Evolutionary conservation across 495 filamentous ascomycete genomes (phyloP), one percentile per base, ranked within the genome.

Genomic region (Podospora conica): DNA sequence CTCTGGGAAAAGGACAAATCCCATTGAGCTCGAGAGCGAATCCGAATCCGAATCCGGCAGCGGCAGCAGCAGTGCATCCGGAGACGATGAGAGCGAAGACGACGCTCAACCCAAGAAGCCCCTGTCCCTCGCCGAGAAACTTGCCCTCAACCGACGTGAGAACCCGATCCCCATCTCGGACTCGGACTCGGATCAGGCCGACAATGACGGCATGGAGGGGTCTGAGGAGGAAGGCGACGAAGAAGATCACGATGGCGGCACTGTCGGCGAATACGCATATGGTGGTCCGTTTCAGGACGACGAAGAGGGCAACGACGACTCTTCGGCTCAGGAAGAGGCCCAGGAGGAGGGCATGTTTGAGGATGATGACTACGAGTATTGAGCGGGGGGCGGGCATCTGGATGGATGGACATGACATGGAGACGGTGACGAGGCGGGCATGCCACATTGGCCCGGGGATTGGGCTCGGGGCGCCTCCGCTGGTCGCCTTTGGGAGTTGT

Each of bases 71-170:
- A 21, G 28, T 60, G 28, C 12, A 20, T 23, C 3, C 55, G 48
- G n/a, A 11, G 48, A 55, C 4, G 61, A 55, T 11, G 60, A 53
- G 8, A n/a, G 12, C 9, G 61, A 64, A 0, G 54, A 58, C 21
- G 63, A 64, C n/a, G 63, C 18, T 5, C 11, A 28, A 15, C 20
- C 21, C 1, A 4, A 29, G 9, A 64, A 57, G 24, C 28, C 27
- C 10, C 24, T 64, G 54, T 53, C 63, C n/a, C 55, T 64, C 28
- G 63, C 55, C 18, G 63, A 64, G 23, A 58, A 23, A 29, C 63
- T 64, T 11, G 54, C 40, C 27, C 28, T 64, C 12, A 55, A 64
- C 28, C 63, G 55, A 10, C 55, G 8, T 3, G 40, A 64, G 54
- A 64, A 64, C n/a, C 63, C 63, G 3, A 31, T 64, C 24, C 29